Conservation (phyloP, 345 rosid species). For the Dipteronia sinensis region DNA sequence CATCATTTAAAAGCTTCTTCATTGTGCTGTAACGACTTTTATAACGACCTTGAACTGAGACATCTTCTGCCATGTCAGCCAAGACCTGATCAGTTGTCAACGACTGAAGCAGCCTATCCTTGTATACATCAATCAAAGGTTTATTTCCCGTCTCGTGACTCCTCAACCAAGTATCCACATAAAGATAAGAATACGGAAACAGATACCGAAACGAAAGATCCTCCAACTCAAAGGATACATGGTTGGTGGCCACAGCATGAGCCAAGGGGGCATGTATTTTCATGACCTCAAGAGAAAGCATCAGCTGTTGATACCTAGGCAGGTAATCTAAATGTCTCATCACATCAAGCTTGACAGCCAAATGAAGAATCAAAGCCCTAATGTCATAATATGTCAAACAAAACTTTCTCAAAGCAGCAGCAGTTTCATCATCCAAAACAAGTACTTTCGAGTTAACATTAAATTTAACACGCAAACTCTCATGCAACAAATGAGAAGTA, state of each 20-base stretch:
- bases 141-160: slow-evolving; percentile 64
- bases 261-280: slow-evolving; percentile 87
- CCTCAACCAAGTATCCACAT: slow-evolving; percentile 78
- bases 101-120: slow-evolving; percentile 60
- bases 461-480: slow-evolving; percentile 69
- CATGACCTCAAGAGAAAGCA: slow-evolving; percentile 74
- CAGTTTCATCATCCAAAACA: slow-evolving; percentile 73
- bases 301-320: slow-evolving; percentile 74
- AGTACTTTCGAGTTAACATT: slow-evolving; percentile 62
- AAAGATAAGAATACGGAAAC: slow-evolving; percentile 82
- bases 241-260: slow-evolving; percentile 71
- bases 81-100: slow-evolving; percentile 59
- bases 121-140: slow-evolving; percentile 64
- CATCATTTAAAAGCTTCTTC: slow-evolving; percentile 92
- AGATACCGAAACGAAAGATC: slow-evolving; percentile 79
- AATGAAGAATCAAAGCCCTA: slow-evolving; percentile 77
- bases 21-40: slow-evolving; percentile 90
- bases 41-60: slow-evolving; percentile 72
- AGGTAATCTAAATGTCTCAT: slow-evolving; percentile 86
- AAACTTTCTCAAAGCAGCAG: slow-evolving; percentile 76
- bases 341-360: slow-evolving; percentile 76
- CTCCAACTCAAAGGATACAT: slow-evolving; percentile 79
- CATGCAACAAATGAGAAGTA: slow-evolving; percentile 86
- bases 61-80: slow-evolving; percentile 54
- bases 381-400: slow-evolving; percentile 89